These are phyloP conservation scores for Aureobasidium sp. DNA, from an alignment of 2,329 filamentous ascomycete species.

Conservation along the genomic window DNA sequence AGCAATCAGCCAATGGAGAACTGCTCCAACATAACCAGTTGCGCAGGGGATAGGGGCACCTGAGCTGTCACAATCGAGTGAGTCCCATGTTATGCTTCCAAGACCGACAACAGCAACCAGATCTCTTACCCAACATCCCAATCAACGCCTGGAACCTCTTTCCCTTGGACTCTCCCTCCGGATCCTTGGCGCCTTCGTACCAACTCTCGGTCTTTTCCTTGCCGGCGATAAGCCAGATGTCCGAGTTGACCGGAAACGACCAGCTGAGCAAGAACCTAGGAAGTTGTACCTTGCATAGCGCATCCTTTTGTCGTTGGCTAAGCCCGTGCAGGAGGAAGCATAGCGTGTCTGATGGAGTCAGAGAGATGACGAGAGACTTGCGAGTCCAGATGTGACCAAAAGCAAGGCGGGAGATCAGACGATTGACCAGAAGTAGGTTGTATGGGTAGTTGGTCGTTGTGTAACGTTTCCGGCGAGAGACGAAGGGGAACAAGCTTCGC, in stretches of 20 bases:
- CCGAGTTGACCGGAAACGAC: slow-evolving; percentile 14
- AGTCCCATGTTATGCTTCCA: slow-evolving; percentile 4
- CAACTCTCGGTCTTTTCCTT: not conserved
- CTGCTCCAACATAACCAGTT: not conserved
- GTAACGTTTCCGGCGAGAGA: slow-evolving; percentile 12
- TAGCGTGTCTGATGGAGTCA: slow-evolving; percentile 16
- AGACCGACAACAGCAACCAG: not conserved
- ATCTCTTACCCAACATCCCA: slow-evolving; percentile 4
- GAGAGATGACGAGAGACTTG: slow-evolving; percentile 15
- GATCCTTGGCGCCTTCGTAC: not conserved
- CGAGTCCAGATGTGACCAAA: slow-evolving; percentile 15
- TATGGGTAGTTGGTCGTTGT: slow-evolving; percentile 13
- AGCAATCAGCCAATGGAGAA: not conserved
- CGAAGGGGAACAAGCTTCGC: slow-evolving; percentile 1
- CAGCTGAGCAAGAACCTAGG: slow-evolving; percentile 17
- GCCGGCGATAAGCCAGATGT: slow-evolving; percentile 16
- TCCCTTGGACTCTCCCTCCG: not conserved
- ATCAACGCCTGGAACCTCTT: not conserved
- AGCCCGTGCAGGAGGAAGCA: slow-evolving; percentile 18
- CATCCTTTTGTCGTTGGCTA: slow-evolving; percentile 11
- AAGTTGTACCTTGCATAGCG: slow-evolving; percentile 14
- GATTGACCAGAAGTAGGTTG: slow-evolving; percentile 14
- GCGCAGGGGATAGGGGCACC: not conserved
- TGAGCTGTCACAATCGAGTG: not conserved
- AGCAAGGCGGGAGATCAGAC: slow-evolving; percentile 11